Conservation (phyloP, 108 stramenopile genomes). For the Nannochloropsis gaditana region DNA sequence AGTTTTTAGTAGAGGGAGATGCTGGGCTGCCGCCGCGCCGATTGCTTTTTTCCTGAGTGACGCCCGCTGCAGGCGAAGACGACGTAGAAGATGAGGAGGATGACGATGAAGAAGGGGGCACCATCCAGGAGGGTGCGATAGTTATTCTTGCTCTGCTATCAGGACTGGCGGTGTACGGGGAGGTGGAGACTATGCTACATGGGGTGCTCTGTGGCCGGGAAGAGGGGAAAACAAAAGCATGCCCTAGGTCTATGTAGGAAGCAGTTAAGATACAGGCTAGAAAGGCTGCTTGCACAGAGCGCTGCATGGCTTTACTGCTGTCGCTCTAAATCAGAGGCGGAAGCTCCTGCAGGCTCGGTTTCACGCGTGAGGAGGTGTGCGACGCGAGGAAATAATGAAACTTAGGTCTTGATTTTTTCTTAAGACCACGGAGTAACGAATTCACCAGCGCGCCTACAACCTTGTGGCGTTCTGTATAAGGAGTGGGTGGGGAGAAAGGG, state of each 20-base stretch:
- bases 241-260: neutral
- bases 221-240: neutral
- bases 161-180: neutral
- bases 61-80: too few relatives aligned
- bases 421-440: too few relatives aligned
- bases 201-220: neutral
- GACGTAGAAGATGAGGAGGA: neutral
- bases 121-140: neutral
- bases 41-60: neutral
- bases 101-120: neutral
- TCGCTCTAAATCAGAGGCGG: too few relatives aligned
- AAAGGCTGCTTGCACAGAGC: neutral
- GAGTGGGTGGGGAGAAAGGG: too few relatives aligned
- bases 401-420: too few relatives aligned
- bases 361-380: too few relatives aligned
- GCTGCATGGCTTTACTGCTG: neutral
- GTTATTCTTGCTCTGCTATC: neutral
- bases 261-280: neutral
- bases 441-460: too few relatives aligned
- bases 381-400: too few relatives aligned
- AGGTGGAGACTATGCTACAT: neutral
- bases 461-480: too few relatives aligned
- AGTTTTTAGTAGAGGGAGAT: too few relatives aligned
- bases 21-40: neutral
- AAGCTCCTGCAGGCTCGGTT: too few relatives aligned